Evolutionary conservation across 352 stramenopile genomes (phyloP).

Genomic region (Phytophthora niederhauseri): DNA sequence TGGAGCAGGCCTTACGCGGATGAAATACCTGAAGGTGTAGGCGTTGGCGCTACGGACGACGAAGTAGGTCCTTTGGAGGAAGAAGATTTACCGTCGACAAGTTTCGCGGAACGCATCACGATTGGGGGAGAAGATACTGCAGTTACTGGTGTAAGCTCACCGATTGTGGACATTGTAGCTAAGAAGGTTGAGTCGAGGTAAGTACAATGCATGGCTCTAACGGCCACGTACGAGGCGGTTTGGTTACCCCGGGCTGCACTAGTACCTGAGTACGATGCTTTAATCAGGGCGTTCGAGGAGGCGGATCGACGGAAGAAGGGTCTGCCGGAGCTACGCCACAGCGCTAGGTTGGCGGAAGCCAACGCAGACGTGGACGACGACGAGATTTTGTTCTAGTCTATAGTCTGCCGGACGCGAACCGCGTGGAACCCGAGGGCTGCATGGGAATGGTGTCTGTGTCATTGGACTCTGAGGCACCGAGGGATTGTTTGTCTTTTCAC

Average conservation of each 20-base stretch:
- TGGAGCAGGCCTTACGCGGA: background rate
- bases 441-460: too few species aligned
- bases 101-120: background rate
- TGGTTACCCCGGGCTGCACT: background rate
- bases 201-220: background rate
- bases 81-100: background rate
- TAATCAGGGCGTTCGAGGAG: background rate
- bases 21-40: background rate
- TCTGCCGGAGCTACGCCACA: background rate
- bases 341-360: background rate
- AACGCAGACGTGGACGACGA: background rate
- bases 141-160: background rate
- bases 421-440: too few species aligned
- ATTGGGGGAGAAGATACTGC: background rate
- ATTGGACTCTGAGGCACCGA: too few species aligned
- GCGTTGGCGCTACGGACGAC: background rate
- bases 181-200: too few species aligned
- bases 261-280: background rate
- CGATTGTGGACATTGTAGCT: conserved; percentile 1
- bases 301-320: background rate
- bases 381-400: too few species aligned
- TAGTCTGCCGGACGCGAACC: too few species aligned
- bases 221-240: background rate
- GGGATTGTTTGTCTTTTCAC: too few species aligned
- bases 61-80: background rate